Conservation (phyloP, 176 grass and related monocot species). For the Zoysia pacifica region DNA sequence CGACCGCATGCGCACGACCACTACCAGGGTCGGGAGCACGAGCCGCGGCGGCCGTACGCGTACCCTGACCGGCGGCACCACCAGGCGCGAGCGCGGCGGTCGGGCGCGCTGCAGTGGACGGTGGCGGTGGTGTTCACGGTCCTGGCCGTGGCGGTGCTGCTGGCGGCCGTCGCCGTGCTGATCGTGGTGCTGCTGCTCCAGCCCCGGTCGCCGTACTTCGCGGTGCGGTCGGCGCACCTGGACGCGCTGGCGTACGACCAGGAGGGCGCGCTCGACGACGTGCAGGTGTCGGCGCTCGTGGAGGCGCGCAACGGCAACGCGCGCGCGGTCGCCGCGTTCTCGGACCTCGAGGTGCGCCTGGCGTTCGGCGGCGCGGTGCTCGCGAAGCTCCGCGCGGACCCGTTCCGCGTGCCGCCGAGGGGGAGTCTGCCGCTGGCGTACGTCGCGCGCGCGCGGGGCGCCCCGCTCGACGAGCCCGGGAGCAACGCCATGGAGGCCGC, state of each 20-base stretch:
- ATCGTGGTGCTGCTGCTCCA: conserved; percentile 51
- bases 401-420: conserved; percentile 45
- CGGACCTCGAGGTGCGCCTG: conserved; percentile 47
- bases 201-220: conserved; percentile 53
- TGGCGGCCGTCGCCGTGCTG: conserved; percentile 39
- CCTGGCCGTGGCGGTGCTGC: conserved; percentile 48
- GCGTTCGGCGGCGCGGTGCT: conserved; percentile 48
- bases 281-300: conserved; percentile 38
- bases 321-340: conserved; percentile 44
- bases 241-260: conserved; percentile 56
- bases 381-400: conserved; percentile 45
- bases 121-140: conserved; percentile 50
- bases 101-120: conserved; percentile 42
- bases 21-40: no score
- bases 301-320: conserved; percentile 61
- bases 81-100: not conserved
- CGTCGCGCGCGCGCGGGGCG: conserved; percentile 36
- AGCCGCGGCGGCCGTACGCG: not conserved
- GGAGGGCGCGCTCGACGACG: conserved; percentile 49
- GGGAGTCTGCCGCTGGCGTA: conserved; percentile 55
- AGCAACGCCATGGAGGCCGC: conserved; percentile 56
- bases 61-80: not conserved
- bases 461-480: conserved; percentile 42
- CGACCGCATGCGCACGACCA: no score
- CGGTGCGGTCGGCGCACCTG: conserved; percentile 42